Evolutionary conservation across 306 rosid genomes (phyloP).

Genomic region (Dryas alaskensis): DNA sequence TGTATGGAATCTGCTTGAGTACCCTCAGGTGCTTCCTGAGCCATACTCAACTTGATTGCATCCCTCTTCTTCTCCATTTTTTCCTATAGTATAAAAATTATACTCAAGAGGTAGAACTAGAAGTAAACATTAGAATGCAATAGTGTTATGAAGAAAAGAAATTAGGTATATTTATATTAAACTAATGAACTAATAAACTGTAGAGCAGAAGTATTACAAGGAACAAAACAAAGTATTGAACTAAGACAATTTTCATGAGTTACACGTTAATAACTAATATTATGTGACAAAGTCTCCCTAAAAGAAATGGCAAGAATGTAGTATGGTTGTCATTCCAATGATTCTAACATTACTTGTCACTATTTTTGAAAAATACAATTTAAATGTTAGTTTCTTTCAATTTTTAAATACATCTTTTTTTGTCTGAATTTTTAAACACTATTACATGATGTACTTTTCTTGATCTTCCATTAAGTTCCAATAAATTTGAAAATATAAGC

Average conservation of each 20-base stretch:
- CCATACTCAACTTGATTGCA: too few species aligned
- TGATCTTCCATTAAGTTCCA: not conserved
- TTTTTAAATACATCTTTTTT: too few species aligned
- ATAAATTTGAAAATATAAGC: not conserved
- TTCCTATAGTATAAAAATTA: too few species aligned
- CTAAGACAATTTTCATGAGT: not conserved
- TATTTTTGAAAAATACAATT: not conserved
- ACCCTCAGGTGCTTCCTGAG: too few species aligned
- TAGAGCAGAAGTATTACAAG: too few species aligned
- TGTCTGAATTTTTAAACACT: not conserved
- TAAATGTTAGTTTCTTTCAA: too few species aligned
- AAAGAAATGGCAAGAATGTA: not conserved
- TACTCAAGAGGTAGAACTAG: too few species aligned
- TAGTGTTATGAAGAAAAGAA: not conserved
- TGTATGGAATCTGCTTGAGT: too few species aligned
- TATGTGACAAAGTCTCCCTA: not conserved
- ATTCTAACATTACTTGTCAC: not conserved
- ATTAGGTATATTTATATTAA: not conserved
- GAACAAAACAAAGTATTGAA: too few species aligned
- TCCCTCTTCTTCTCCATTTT: too few species aligned
- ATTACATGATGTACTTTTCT: not conserved
- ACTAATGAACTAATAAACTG: not conserved
- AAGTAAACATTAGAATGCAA: too few species aligned
- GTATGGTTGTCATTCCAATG: not conserved
- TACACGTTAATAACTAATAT: not conserved